These are phyloP conservation scores for Pecoramyces ruminantium DNA, from an alignment of 192 early-diverging fungal genomes.

Conservation along the genomic window DNA sequence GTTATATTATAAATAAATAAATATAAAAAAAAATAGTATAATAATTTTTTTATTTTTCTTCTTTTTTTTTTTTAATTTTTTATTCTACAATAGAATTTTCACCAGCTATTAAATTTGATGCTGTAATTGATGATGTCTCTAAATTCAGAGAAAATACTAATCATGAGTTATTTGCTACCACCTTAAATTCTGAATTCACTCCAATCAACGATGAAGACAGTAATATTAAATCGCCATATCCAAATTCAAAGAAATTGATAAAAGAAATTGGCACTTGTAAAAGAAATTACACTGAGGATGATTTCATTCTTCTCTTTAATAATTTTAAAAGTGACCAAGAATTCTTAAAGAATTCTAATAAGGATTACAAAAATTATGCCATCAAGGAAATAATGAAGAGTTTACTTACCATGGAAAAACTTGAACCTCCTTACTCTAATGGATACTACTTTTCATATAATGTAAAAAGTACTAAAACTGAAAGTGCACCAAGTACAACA, in stretches of 20 bases:
- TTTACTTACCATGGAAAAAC: not conserved
- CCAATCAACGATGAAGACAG: not conserved
- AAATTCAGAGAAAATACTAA: not conserved
- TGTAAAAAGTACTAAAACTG: no score
- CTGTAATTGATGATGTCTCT: not conserved
- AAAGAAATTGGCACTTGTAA: not conserved
- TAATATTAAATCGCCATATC: not conserved
- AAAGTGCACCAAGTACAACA: no score
- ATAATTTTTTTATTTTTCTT: no score
- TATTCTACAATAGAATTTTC: no score
- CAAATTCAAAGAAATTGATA: not conserved
- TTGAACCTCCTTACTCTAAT: no score
- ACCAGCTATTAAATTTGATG: not conserved
- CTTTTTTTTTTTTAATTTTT: no score
- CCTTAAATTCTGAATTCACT: not conserved
- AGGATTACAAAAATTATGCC: not conserved
- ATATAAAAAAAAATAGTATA: no score
- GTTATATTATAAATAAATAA: no score
- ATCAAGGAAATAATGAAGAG: not conserved
- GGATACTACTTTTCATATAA: no score
- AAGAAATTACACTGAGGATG: not conserved
- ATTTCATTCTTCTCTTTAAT: not conserved
- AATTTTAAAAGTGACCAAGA: not conserved
- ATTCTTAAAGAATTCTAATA: not conserved
- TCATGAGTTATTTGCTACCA: not conserved